phyloP scores from a whole-genome alignment of 2,329 filamentous ascomycete genomes.

The Rhytidhysteron rufulum region DNA sequence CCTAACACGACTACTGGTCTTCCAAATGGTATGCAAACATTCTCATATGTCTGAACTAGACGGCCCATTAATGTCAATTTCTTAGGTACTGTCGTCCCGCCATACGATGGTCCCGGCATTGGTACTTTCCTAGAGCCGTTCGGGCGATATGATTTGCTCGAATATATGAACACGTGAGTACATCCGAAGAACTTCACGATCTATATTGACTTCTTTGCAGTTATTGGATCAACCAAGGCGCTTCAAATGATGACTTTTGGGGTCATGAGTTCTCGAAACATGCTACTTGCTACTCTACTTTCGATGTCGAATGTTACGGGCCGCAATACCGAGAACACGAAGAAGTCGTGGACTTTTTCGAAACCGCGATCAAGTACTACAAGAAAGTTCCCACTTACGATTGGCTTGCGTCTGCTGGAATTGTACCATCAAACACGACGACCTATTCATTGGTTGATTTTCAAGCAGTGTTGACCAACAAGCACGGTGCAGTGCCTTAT shows the following conservation, averaged over 20 bases:
- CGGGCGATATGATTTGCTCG: constrained; percentile 57
- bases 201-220: constrained; percentile 6
- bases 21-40: constrained; percentile 45
- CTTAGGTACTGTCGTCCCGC: constrained; percentile 46
- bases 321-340: constrained; percentile 53
- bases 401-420: constrained; percentile 55
- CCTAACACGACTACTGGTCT: constrained; percentile 62
- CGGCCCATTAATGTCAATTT: background rate
- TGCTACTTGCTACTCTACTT: constrained; percentile 64
- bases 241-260: constrained; percentile 60
- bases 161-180: constrained; percentile 63
- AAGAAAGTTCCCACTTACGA: constrained; percentile 55
- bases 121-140: constrained; percentile 57
- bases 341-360: constrained; percentile 62
- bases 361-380: constrained; percentile 58
- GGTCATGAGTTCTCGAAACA: constrained; percentile 67
- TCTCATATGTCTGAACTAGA: background rate
- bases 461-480: constrained; percentile 47
- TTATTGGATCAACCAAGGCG: constrained; percentile 58
- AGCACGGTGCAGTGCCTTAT: constrained; percentile 56
- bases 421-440: constrained; percentile 57
- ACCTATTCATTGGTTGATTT: constrained; percentile 53
- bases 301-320: constrained; percentile 63
- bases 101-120: constrained; percentile 58
- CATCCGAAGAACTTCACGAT: no score